phyloP scores from a whole-genome alignment of 1,139 yeast genomes.

The Magnusiomyces clavatus region DNA sequence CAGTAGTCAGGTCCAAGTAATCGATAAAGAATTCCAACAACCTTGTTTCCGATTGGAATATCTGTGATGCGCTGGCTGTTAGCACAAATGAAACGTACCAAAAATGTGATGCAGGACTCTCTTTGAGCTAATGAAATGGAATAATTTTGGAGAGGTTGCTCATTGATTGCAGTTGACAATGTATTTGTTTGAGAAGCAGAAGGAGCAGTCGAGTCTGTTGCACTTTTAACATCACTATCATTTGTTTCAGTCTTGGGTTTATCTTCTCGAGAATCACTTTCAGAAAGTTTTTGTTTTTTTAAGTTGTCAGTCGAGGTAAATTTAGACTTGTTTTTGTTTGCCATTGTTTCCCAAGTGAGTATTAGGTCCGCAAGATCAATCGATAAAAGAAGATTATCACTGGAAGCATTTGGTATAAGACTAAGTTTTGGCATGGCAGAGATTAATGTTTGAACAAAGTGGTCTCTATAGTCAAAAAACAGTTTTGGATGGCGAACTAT shows the following conservation, averaged over 20 bases:
- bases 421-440: slow-evolving; percentile 95
- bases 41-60: slow-evolving; percentile 72
- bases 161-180: too few species aligned
- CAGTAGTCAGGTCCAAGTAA: slow-evolving; percentile 67
- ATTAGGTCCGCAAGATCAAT: slow-evolving; percentile 84
- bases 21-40: slow-evolving; percentile 65
- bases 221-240: slow-evolving; percentile 13
- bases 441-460: slow-evolving; percentile 79
- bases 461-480: slow-evolving; percentile 81
- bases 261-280: slow-evolving; percentile 13
- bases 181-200: slow-evolving; percentile 11
- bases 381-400: slow-evolving; percentile 78
- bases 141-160: slow-evolving; percentile 27
- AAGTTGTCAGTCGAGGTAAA: slow-evolving; percentile 11
- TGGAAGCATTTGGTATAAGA: slow-evolving; percentile 67
- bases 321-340: slow-evolving; percentile 20
- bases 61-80: slow-evolving; percentile 82
- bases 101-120: slow-evolving; percentile 86
- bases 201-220: slow-evolving; percentile 15
- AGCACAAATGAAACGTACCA: slow-evolving; percentile 82
- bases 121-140: slow-evolving; percentile 70
- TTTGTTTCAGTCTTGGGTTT: slow-evolving; percentile 7
- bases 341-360: slow-evolving; percentile 67
- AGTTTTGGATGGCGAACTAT: slow-evolving; percentile 79
- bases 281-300: slow-evolving; percentile 19